These are phyloP conservation scores for Botrytis aclada DNA, from an alignment of 2,329 filamentous ascomycete species.

Conservation along the genomic window DNA sequence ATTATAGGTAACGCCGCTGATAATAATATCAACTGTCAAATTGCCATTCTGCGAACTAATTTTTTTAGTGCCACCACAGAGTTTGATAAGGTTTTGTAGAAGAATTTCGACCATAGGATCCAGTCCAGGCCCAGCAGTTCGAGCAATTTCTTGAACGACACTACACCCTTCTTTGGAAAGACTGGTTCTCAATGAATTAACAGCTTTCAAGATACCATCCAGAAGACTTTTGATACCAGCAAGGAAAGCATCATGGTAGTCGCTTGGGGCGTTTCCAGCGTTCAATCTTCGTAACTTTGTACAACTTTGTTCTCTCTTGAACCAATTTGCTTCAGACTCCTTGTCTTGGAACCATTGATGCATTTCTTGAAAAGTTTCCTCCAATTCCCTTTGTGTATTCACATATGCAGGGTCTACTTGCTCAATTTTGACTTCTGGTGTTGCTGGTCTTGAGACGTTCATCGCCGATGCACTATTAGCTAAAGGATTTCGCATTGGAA, in stretches of 20 bases:
- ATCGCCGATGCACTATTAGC: slow-evolving; percentile 52
- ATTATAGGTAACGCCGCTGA: slow-evolving; percentile 77
- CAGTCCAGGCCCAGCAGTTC: slow-evolving; percentile 70
- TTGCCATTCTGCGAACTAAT: slow-evolving; percentile 85
- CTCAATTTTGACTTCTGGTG: slow-evolving; percentile 65
- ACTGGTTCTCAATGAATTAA: slow-evolving; percentile 82
- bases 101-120: slow-evolving; percentile 89
- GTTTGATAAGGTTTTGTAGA: slow-evolving; percentile 84
- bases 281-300: slow-evolving; percentile 73
- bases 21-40: slow-evolving; percentile 72
- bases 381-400: slow-evolving; percentile 81
- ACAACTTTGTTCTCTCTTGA: slow-evolving; percentile 77
- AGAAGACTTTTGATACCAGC: slow-evolving; percentile 68
- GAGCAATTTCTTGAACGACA: slow-evolving; percentile 80
- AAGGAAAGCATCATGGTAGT: slow-evolving; percentile 71
- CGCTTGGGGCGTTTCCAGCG: slow-evolving; percentile 76
- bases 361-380: slow-evolving; percentile 84
- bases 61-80: slow-evolving; percentile 87
- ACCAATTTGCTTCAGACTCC: slow-evolving; percentile 90
- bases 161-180: slow-evolving; percentile 83
- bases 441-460: slow-evolving; percentile 47
- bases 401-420: slow-evolving; percentile 77
- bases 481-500: slow-evolving; percentile 46
- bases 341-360: slow-evolving; percentile 76
- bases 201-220: slow-evolving; percentile 84